These are phyloP conservation scores for Candida maesae DNA, from an alignment of 805 yeast genomes.

Conservation along the genomic window DNA sequence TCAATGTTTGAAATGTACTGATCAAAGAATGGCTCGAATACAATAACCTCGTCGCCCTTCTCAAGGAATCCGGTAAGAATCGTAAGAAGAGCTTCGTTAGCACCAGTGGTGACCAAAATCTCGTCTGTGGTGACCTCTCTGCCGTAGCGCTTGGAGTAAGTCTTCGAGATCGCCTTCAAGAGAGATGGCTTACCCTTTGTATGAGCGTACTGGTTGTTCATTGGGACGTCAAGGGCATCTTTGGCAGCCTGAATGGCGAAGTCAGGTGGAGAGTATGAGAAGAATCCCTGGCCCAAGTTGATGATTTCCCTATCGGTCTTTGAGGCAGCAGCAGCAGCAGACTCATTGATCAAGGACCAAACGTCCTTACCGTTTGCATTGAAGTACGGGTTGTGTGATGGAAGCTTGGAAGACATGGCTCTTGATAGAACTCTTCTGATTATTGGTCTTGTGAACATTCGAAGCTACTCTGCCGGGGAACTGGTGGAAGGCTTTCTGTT, in stretches of 20 bases:
- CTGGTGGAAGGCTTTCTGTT: not conserved
- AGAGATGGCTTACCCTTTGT: slow-evolving; percentile 83
- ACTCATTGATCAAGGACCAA: slow-evolving; percentile 92
- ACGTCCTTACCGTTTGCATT: slow-evolving; percentile 78
- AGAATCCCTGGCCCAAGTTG: slow-evolving; percentile 96
- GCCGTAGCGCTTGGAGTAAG: slow-evolving; percentile 67
- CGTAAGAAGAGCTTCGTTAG: slow-evolving; percentile 91
- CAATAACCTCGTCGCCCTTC: slow-evolving; percentile 92
- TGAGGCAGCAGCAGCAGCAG: slow-evolving; percentile 76
- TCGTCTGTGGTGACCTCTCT: slow-evolving; percentile 54
- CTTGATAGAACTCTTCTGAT: not conserved
- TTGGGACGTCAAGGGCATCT: slow-evolving; percentile 66
- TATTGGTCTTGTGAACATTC: not conserved
- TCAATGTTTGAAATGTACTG: slow-evolving; percentile 94
- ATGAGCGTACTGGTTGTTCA: slow-evolving; percentile 88
- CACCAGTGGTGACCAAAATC: slow-evolving; percentile 88
- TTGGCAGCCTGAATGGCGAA: slow-evolving; percentile 84
- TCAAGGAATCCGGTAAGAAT: slow-evolving; percentile 80
- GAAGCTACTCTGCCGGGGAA: too few species aligned
- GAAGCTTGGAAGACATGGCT: slow-evolving; percentile 28
- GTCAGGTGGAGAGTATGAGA: slow-evolving; percentile 93
- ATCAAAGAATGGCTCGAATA: slow-evolving; percentile 95
- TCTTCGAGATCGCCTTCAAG: slow-evolving; percentile 61
- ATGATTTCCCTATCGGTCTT: slow-evolving; percentile 72
- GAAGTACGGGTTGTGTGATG: slow-evolving; percentile 63